Base-by-base conservation (phyloP, 78 protist genomes). In the Emiliania huxleyi region DNA sequence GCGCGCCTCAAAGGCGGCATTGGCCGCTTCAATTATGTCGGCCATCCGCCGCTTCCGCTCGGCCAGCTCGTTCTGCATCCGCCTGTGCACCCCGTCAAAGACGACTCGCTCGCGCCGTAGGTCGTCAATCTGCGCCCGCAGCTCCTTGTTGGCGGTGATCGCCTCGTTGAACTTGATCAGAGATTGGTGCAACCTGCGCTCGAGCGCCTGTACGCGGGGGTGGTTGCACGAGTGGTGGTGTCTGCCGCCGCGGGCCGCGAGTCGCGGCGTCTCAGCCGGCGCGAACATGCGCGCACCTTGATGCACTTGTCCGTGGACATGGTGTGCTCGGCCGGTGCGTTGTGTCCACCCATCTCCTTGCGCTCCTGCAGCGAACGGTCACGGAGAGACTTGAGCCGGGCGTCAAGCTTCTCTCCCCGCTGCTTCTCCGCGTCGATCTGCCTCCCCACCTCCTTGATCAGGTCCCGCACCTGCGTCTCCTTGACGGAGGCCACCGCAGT, bases 51-150 rank as follows among this genome's bases (percentile, higher is more conserved):
- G 52, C 84, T 96, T 94, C 87, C 92, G 71, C 91, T 93, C 95
- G 45, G 69, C 38, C 37, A 95, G 90, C 69, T 96, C 95, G 55
- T 42, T 0, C 69, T 96, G 96, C 40, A 95, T 87, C 79, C 96
- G 96, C 84, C 84, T 85, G 94, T 96, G 95, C 55, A 95, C 69
- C 33, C 45, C 52, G 81, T 97, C 98, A 48, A 96, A 97, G n/a
- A 95, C 96, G 21, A 46, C 87, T 22, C 97, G 83, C 92, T 97
- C 98, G 1, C 96, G 56, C 33, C 98, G 92, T 40, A 97, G 94
- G 90, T 85, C 91, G 95, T 97, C 97, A 73, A 97, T 97, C 35
- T 62, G 8, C 48, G 95, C 98, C 4, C 97, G 95, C 8, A 96
- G 94, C 69, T 77, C 46, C 48, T 79, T 89, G 94, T 97, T 97